Percentiles rank a stretch among this genome's conserved stretches.
Evolutionary conservation across 1,139 yeast species (phyloP).

Genomic region (Hemisphaericaspora subhashii): DNA sequence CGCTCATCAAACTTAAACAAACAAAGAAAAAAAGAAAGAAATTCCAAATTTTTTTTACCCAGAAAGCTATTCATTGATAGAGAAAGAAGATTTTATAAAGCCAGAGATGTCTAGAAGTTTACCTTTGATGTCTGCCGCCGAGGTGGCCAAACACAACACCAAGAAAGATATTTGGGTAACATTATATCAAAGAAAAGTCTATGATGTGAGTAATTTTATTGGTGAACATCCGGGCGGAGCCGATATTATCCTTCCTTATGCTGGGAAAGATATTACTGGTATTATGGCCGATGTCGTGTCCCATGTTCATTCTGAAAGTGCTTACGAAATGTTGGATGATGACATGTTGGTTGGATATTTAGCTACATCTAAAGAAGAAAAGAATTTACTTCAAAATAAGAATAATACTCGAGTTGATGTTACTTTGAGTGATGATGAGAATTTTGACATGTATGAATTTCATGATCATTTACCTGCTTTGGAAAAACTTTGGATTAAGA

Average conservation of each 20-base stretch:
- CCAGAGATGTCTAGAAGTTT: constrained; percentile 25
- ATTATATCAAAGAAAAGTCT: constrained; percentile 68
- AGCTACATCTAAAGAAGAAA: constrained; percentile 47
- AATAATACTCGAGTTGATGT: constrained; percentile 47
- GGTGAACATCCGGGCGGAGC: constrained; percentile 90
- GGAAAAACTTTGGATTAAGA: constrained; percentile 69
- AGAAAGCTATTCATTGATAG: background rate
- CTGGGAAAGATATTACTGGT: constrained; percentile 81
- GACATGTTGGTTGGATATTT: constrained; percentile 51
- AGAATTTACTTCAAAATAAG: constrained; percentile 41
- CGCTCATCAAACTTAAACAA: no score
- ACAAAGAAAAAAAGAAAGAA: background rate
- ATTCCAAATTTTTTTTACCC: background rate
- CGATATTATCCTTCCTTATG: constrained; percentile 70
- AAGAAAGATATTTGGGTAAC: constrained; percentile 75
- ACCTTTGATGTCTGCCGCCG: constrained; percentile 35
- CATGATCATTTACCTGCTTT: constrained; percentile 68
- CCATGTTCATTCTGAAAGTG: constrained; percentile 81
- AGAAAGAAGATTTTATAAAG: no score
- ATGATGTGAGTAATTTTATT: constrained; percentile 75
- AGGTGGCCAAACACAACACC: constrained; percentile 52
- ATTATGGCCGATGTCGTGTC: constrained; percentile 68
- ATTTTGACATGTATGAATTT: constrained; percentile 39
- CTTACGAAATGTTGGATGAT: constrained; percentile 88
- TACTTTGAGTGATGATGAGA: constrained; percentile 24